Evolutionary conservation across 176 grass and related monocot genomes (phyloP), one percentile per base, ranked within the genome.

Genomic region (Avena atlantica): DNA sequence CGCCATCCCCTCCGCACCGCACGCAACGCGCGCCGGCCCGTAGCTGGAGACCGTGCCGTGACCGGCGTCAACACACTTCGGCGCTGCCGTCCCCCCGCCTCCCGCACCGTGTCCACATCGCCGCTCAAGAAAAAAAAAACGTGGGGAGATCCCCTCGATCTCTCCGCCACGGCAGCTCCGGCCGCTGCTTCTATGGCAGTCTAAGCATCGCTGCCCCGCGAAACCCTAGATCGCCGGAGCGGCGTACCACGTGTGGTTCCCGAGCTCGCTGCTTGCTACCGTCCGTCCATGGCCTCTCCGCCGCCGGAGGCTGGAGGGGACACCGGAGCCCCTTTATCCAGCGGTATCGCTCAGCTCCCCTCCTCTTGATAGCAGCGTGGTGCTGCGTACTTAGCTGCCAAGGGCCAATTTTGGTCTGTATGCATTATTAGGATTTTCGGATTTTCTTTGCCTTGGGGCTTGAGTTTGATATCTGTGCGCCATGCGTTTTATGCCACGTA

Each of bases 211-310:
- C 23, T 34, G 80, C 61, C 21, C 24, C 81, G n/a, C 36, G 52
- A 45, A 72, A 84, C 82, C 82, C 82, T 84, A 84, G 68, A 71
- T 74, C 53, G 53, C 69, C 82, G 55, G 69, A 48, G 82, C 37
- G 1, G 51, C 14, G 55, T 16, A 16, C 23, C 5, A 34, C 69
- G 25, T 5, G 36, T 42, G 20, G 0, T 83, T 3, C 65, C 49
- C 57, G 31, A 70, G 50, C 20, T 25, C 53, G 4, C 59, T 65
- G 40, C 3, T 6, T 29, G 59, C 66, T 57, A n/a, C 65, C 13
- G 17, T 71, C 65, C 13, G 16, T 57, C 68, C 82, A 84, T 84
- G 82, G 70, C 52, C 68, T 84, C 82, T 37, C 57, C 55, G 52
- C 83, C 40, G 6, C 83, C 83, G 83, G 83, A 76, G 3, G 44